phyloP scores from a whole-genome alignment of 1,284 basidiomycete genomes.

The Malassezia nana region DNA sequence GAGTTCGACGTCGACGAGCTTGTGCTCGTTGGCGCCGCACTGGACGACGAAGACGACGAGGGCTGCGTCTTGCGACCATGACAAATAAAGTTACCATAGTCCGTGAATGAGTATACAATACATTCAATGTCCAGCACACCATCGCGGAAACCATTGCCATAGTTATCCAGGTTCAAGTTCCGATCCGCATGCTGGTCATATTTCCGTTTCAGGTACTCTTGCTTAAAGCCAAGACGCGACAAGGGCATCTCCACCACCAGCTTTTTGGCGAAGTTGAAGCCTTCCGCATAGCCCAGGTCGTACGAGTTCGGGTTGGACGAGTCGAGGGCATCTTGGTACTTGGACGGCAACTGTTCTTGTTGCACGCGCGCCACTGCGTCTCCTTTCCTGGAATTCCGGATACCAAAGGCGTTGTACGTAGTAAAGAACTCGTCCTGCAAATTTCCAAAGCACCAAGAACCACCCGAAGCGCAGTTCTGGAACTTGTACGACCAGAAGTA shows the following conservation, averaged over 20 bases:
- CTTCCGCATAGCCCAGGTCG: constrained; percentile 7
- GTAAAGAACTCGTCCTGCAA: constrained; percentile 27
- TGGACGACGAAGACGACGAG: background rate
- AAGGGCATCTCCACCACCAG: background rate
- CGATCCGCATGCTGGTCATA: background rate
- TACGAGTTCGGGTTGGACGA: background rate
- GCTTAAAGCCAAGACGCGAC: constrained; percentile 5
- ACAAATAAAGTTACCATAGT: background rate
- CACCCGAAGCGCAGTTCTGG: constrained; percentile 38
- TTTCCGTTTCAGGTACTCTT: constrained; percentile 1
- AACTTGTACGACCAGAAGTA: constrained; percentile 61
- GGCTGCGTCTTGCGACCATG: background rate
- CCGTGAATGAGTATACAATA: background rate
- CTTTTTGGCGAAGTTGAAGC: constrained; percentile 3
- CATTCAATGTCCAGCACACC: constrained; percentile 1
- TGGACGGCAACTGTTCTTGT: background rate
- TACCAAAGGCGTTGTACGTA: constrained; percentile 33
- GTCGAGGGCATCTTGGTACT: background rate
- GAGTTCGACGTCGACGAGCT: background rate
- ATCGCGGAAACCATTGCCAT: background rate
- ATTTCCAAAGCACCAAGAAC: constrained; percentile 43
- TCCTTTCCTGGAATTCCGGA: constrained; percentile 10
- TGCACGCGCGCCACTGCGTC: background rate
- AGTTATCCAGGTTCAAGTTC: background rate
- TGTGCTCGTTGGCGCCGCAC: background rate